Percentiles rank a stretch among this genome's conserved stretches.
Evolutionary conservation across 768 basidiomycete species (phyloP).

Genomic region (Rhodosporidiobolus sp.): DNA sequence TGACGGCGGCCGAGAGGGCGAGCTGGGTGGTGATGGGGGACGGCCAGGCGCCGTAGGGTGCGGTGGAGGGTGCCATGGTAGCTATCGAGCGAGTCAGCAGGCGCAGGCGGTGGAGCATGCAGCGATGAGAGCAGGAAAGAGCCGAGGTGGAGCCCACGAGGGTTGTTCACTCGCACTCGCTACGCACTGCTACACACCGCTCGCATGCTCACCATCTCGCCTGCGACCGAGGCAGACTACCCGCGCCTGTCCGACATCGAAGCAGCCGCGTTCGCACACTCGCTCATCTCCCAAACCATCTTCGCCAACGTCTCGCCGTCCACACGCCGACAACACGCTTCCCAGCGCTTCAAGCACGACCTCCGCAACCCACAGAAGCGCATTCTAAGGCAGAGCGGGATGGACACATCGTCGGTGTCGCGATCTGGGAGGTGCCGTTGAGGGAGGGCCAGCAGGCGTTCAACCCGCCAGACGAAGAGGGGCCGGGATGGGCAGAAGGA

Average conservation of each 20-base stretch:
- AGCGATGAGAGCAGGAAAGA: too few relatives aligned
- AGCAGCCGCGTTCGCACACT: not conserved
- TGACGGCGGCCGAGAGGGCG: constrained; percentile 50
- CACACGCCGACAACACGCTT: not conserved
- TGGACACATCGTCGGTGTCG: not conserved
- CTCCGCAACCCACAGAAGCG: not conserved
- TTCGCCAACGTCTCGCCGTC: not conserved
- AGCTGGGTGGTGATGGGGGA: constrained; percentile 59
- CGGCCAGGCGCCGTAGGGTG: constrained; percentile 64
- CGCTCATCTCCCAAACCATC: not conserved
- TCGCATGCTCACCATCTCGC: not conserved
- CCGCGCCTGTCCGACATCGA: not conserved
- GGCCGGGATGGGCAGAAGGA: not conserved
- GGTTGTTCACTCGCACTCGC: not conserved
- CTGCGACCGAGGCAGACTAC: not conserved
- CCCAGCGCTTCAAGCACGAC: not conserved
- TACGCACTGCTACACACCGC: not conserved
- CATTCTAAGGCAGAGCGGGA: not conserved
- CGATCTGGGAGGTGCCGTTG: not conserved
- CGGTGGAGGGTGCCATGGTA: constrained; percentile 37
- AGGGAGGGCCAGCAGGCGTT: not conserved
- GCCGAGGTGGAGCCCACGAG: not conserved
- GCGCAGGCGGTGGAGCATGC: not conserved
- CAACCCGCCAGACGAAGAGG: not conserved
- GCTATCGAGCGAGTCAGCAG: not conserved